phyloP scores from a whole-genome alignment of 805 yeast species.

The Ogataea philodendri region DNA sequence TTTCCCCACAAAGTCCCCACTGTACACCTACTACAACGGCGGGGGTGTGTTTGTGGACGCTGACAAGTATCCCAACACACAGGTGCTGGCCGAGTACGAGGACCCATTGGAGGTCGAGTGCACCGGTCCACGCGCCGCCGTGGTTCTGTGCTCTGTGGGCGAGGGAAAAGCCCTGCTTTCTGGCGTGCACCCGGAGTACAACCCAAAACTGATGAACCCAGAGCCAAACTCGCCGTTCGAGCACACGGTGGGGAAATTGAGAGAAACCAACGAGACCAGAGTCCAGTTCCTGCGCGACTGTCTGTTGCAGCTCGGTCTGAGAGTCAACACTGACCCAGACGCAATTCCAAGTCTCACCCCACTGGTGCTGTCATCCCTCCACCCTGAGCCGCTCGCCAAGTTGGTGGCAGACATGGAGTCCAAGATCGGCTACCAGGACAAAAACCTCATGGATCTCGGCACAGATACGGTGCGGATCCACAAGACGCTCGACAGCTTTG shows the following conservation, averaged over 20 bases:
- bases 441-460: constrained; percentile 47
- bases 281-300: constrained; percentile 54
- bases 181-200: constrained; percentile 90
- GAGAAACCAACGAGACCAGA: constrained; percentile 46
- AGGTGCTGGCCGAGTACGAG: constrained; percentile 68
- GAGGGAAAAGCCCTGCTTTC: constrained; percentile 72
- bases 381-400: constrained; percentile 29
- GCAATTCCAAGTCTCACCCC: constrained; percentile 70
- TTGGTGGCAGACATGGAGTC: constrained; percentile 35
- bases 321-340: constrained; percentile 57
- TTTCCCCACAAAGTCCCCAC: constrained; percentile 35
- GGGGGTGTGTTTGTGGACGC: constrained; percentile 87
- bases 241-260: constrained; percentile 40
- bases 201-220: constrained; percentile 48
- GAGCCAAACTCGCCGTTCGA: constrained; percentile 28
- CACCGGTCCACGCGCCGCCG: constrained; percentile 57
- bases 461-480: constrained; percentile 57
- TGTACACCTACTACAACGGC: constrained; percentile 71
- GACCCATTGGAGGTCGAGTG: constrained; percentile 53
- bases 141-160: constrained; percentile 64
- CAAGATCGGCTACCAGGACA: constrained; percentile 37
- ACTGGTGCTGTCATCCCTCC: constrained; percentile 48
- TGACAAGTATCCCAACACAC: constrained; percentile 53
- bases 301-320: constrained; percentile 60
- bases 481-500: constrained; percentile 35